Evolutionary conservation across 2,329 filamentous ascomycete species (phyloP), one percentile per base, ranked within the genome.

Genomic region (Nemania bipapillata): DNA sequence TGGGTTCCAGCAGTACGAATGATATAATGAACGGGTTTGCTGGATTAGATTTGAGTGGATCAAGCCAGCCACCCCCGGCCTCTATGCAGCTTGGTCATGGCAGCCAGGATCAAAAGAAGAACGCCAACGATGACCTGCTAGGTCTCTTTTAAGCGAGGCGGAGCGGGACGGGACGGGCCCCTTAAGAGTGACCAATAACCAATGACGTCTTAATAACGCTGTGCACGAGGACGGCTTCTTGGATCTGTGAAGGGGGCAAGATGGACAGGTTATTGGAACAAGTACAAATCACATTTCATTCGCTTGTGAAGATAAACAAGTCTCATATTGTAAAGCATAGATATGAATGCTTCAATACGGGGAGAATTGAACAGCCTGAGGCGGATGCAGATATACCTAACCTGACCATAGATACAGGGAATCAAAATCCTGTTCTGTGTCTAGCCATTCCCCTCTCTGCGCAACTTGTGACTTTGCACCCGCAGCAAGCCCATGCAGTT

Each of bases 11-110:
- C 62, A 35, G 74, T 69, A 63, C 78, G 67, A 92, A 92, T 73
- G 94, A 98, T 80, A 83, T 99, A 76, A 91, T 97, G 85, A 93
- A 93, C 77, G 94, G 94, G 0, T 96, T 99, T 77, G 92, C 90
- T 30, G 89, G 89, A 4, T 84, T 99, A 82, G 90, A 93, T 81
- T 84, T 99, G 77, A 87, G 89, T 54, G 89, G 87, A 47, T 81
- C 83, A 17, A 87, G 84, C 71, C 87, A 90, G 72, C 89, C 91
- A 20, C 86, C 91, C 35, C 90, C 91, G 17, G 84, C 91, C 4
- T 83, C 84, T 11, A 86, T 88, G 78, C 87, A 91, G 76, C 78
- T 89, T 71, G 81, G 80, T 74, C 80, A 80, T 53, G 76, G 75
- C 12, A 75, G 79, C 22, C 76, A 74, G 32, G 76, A 74, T 52